Evolutionary conservation across 495 filamentous ascomycete genomes (phyloP).

Genomic region (Neurospora tetrasperma): DNA sequence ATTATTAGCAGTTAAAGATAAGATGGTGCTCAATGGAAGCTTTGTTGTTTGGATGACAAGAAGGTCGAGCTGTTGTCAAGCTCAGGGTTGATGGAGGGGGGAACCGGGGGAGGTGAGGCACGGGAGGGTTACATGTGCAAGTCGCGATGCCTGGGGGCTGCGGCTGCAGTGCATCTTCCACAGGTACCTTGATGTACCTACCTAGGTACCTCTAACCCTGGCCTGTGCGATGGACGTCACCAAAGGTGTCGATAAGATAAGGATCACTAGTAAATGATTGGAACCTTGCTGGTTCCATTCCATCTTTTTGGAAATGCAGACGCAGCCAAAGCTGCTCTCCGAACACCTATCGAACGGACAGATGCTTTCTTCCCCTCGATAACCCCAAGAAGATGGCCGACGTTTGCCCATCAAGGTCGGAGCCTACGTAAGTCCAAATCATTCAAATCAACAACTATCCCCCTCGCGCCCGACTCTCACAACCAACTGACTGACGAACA

Average conservation of each 20-base stretch:
- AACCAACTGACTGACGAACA: slow-evolving; percentile 5
- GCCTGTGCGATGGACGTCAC: background rate
- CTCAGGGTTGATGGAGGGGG: background rate
- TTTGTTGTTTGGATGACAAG: background rate
- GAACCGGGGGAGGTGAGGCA: background rate
- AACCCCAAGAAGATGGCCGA: slow-evolving; percentile 9
- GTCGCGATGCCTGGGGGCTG: background rate
- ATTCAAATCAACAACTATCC: background rate
- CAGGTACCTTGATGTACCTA: no score
- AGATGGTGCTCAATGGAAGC: background rate
- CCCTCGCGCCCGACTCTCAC: background rate
- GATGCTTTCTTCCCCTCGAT: background rate
- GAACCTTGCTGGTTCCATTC: background rate
- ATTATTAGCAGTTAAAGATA: background rate
- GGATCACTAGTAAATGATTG: background rate
- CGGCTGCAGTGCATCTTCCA: background rate
- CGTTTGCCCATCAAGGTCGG: slow-evolving; percentile 32
- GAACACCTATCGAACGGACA: background rate
- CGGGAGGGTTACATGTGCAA: background rate
- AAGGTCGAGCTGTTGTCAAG: background rate
- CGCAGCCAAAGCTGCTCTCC: background rate
- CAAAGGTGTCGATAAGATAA: background rate
- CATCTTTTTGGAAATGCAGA: background rate
- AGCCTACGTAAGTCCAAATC: slow-evolving; percentile 33
- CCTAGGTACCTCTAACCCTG: background rate